Percentiles rank a stretch among this genome's conserved stretches.
Evolutionary conservation across 192 early-diverging fungal genomes (phyloP).

Genomic region (Gaertneriomyces semiglobifer): DNA sequence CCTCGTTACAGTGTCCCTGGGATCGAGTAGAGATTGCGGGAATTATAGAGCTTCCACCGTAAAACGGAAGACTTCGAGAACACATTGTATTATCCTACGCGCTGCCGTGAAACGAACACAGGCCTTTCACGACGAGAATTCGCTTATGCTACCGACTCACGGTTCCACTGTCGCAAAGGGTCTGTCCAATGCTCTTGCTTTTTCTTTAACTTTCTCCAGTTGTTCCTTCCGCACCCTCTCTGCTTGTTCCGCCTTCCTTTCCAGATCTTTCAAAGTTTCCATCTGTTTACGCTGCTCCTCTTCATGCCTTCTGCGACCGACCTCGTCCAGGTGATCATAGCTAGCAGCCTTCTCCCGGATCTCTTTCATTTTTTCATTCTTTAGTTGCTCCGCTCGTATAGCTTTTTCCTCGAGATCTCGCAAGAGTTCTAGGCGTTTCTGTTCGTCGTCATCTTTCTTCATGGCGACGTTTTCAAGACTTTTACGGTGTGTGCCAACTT

Average conservation of each 20-base stretch:
- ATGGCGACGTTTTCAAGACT: constrained; percentile 13
- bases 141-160: no score
- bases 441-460: constrained; percentile 5
- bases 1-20: no score
- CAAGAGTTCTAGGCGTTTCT: constrained; percentile 10
- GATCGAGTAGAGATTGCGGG: no score
- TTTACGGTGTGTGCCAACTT: not conserved
- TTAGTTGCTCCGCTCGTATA: constrained; percentile 8
- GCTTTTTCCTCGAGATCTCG: constrained; percentile 9
- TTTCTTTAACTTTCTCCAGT: constrained; percentile 2
- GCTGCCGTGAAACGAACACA: no score
- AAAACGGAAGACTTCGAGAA: no score
- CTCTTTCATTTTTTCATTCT: constrained; percentile 6
- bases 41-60: no score
- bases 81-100: no score
- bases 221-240: constrained; percentile 10
- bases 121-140: no score
- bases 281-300: constrained; percentile 6
- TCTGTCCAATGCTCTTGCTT: constrained; percentile 15
- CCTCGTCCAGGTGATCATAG: not conserved
- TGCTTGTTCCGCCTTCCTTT: constrained; percentile 15
- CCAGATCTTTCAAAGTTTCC: constrained; percentile 6
- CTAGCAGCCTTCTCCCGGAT: constrained; percentile 8
- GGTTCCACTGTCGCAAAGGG: constrained; percentile 4
- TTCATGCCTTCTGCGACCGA: constrained; percentile 3